Percentiles rank a stretch among this genome's conserved stretches.
These are phyloP conservation scores for Aspergillus japonicus DNA, from an alignment of 2,329 filamentous ascomycete species.

Conservation along the genomic window DNA sequence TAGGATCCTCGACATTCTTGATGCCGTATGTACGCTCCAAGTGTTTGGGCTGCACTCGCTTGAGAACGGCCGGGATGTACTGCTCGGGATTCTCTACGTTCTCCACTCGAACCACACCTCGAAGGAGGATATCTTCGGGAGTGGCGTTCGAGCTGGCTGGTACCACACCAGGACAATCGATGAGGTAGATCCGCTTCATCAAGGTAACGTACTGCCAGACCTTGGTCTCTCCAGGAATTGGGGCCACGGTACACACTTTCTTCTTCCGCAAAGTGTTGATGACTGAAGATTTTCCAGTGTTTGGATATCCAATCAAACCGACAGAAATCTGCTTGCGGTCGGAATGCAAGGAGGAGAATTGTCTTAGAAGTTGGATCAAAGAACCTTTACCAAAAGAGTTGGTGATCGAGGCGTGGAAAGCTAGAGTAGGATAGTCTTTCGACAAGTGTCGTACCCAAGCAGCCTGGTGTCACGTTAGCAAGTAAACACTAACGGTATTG, in stretches of 20 bases:
- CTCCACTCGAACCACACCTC: conserved; percentile 90
- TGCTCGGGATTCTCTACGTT: conserved; percentile 96
- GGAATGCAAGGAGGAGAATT: conserved; percentile 86
- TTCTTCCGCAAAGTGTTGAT: conserved; percentile 96
- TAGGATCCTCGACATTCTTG: conserved; percentile 71
- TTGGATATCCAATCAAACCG: conserved; percentile 85
- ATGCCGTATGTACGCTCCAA: conserved; percentile 92
- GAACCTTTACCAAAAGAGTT: conserved; percentile 97
- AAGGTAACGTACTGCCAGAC: conserved; percentile 97
- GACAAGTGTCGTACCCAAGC: conserved; percentile 87
- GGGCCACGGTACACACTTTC: conserved; percentile 88
- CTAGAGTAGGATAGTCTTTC: conserved; percentile 88
- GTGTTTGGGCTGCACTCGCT: conserved; percentile 78
- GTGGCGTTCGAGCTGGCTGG: conserved; percentile 82
- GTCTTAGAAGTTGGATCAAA: conserved; percentile 83
- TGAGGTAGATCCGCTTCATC: conserved; percentile 92
- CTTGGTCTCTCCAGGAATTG: conserved; percentile 95
- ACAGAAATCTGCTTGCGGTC: conserved; percentile 94
- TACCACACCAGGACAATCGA: conserved; percentile 95
- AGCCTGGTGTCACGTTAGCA: conserved; percentile 60
- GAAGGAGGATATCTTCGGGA: conserved; percentile 81
- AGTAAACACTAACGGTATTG: conserved; percentile 23
- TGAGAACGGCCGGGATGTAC: conserved; percentile 82
- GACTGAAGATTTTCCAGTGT: conserved; percentile 93
- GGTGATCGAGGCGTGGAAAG: conserved; percentile 91